Conservation (phyloP, 306 rosid genomes). For the Echinosophora koreensis region DNA sequence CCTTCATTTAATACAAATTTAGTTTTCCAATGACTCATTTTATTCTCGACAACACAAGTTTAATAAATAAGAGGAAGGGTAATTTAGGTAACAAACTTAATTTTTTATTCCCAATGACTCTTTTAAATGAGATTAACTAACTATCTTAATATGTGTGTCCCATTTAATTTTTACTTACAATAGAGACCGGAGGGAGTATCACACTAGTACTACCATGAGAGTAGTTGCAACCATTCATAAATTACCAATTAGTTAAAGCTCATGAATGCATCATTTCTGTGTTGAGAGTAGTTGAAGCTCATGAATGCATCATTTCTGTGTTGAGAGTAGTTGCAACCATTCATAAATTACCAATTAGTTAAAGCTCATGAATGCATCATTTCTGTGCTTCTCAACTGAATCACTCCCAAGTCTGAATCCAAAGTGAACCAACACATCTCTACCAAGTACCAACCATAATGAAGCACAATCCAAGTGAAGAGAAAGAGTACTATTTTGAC, state of each 20-base stretch:
- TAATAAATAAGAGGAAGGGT: no score
- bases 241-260: neutral
- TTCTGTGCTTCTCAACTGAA: constrained; percentile 9
- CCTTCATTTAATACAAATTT: no score
- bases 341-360: neutral
- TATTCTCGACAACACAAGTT: no score
- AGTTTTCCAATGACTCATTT: no score
- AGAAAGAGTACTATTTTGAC: neutral
- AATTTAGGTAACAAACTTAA: no score
- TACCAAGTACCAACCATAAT: constrained; percentile 1
- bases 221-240: neutral
- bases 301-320: neutral
- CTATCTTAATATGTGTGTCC: no score
- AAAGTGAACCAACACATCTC: neutral
- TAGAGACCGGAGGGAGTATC: no score
- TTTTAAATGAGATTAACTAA: no score
- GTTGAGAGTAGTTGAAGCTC: neutral
- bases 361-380: neutral
- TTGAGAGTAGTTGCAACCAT: neutral
- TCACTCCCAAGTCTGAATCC: neutral
- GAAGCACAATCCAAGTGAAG: constrained; percentile 18
- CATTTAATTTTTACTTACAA: no score
- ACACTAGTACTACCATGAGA: no score
- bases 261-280: neutral
- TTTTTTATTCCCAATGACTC: no score